A percentile compares a stretch with the other conserved stretches of the same genome.
Conservation (phyloP, 2,329 filamentous ascomycete genomes). For the Talaromyces sp. region DNA sequence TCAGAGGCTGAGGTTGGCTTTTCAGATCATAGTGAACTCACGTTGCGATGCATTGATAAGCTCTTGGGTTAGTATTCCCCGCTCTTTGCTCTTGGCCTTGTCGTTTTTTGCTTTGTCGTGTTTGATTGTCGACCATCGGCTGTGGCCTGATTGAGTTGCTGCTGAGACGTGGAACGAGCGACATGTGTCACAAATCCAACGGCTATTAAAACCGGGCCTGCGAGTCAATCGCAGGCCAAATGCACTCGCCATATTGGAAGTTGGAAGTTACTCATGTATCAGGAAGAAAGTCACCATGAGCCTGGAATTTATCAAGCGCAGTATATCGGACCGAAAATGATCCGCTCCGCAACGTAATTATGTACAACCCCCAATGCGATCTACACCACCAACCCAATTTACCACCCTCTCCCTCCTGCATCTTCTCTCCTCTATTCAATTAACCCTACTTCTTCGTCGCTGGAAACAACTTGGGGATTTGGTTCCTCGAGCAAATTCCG, state of each 20-base stretch:
- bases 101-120: conserved; percentile 92
- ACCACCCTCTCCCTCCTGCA: neutral
- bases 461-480: conserved; percentile 9
- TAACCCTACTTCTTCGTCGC: neutral
- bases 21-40: conserved; percentile 37
- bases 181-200: conserved; percentile 26
- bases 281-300: neutral
- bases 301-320: neutral
- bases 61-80: conserved; percentile 65
- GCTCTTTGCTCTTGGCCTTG: conserved; percentile 66
- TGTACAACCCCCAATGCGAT: conserved; percentile 4
- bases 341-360: conserved; percentile 26
- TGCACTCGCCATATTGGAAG: conserved; percentile 11
- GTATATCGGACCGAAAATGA: conserved; percentile 20
- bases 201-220: conserved; percentile 15
- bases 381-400: neutral
- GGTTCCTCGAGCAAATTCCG: conserved; percentile 13
- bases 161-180: conserved; percentile 51
- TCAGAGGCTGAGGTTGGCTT: neutral
- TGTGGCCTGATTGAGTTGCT: conserved; percentile 65
- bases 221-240: conserved; percentile 28
- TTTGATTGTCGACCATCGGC: conserved; percentile 92
- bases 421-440: neutral
- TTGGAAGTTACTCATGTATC: conserved; percentile 15
- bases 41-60: conserved; percentile 73